These are phyloP conservation scores for Ustilago cynodontis DNA, from an alignment of 1,284 basidiomycete genomes.

Conservation along the genomic window DNA sequence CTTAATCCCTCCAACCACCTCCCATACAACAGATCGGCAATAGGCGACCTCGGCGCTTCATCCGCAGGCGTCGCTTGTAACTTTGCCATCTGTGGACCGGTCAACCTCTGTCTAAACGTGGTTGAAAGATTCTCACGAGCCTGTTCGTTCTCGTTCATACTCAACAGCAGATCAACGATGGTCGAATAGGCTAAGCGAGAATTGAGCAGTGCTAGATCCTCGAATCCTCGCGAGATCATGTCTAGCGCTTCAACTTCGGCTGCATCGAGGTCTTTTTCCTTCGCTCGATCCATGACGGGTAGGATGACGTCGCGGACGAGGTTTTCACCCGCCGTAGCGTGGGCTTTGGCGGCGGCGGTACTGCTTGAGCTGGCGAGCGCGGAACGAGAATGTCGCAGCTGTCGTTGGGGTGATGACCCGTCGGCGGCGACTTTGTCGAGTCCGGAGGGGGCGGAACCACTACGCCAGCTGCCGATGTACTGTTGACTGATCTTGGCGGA, in stretches of 20 bases:
- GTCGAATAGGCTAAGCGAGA: constrained; percentile 85
- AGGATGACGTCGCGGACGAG: constrained; percentile 60
- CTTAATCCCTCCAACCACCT: constrained; percentile 89
- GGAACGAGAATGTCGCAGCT: constrained; percentile 43
- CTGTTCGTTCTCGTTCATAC: constrained; percentile 77
- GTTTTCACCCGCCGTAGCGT: constrained; percentile 45
- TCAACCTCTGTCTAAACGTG: constrained; percentile 53
- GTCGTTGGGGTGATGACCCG: constrained; percentile 22
- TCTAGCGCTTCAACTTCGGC: constrained; percentile 87
- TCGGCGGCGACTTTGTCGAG: constrained; percentile 19
- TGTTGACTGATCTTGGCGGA: constrained; percentile 84
- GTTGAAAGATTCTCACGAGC: constrained; percentile 47
- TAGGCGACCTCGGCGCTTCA: constrained; percentile 75
- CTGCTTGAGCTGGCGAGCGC: constrained; percentile 39
- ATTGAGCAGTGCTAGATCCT: constrained; percentile 83
- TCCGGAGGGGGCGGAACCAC: constrained; percentile 34
- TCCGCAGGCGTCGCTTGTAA: constrained; percentile 32
- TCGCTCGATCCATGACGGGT: constrained; percentile 59
- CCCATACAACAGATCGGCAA: constrained; percentile 92
- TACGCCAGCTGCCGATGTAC: constrained; percentile 76
- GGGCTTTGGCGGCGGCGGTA: constrained; percentile 30
- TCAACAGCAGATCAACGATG: constrained; percentile 87
- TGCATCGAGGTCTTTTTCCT: constrained; percentile 81
- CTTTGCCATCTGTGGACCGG: constrained; percentile 33
- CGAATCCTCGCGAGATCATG: constrained; percentile 88